phyloP scores from a whole-genome alignment of 768 basidiomycete species.

The Tulasnella sp. region DNA sequence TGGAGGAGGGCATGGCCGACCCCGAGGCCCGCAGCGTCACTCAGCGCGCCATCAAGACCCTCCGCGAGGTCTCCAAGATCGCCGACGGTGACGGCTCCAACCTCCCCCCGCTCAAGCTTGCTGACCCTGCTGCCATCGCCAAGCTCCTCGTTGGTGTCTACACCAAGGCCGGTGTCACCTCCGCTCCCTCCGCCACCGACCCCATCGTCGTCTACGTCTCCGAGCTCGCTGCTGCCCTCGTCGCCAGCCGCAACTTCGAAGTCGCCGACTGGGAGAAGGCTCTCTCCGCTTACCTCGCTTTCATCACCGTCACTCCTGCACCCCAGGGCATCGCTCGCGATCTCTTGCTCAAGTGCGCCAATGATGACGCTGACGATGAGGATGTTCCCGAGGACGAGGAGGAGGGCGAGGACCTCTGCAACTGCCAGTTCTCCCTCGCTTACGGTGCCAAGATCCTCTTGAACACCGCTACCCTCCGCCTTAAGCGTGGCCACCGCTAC shows the following conservation, averaged over 20 bases:
- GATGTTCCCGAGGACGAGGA: conserved; percentile 79
- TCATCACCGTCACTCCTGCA: conserved; percentile 53
- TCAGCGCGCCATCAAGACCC: conserved; percentile 83
- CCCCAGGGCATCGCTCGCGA: conserved; percentile 59
- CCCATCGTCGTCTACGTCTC: conserved; percentile 59
- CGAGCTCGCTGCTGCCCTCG: conserved; percentile 71
- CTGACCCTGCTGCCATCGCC: conserved; percentile 55
- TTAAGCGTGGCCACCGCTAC: conserved; percentile 97
- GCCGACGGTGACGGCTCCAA: conserved; percentile 82
- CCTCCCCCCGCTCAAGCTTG: conserved; percentile 72
- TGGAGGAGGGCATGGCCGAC: conserved; percentile 89
- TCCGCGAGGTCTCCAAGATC: conserved; percentile 90
- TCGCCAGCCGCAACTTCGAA: conserved; percentile 88
- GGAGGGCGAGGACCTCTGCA: conserved; percentile 96
- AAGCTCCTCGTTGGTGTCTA: conserved; percentile 62
- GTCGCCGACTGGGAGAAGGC: conserved; percentile 68
- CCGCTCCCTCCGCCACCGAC: conserved; percentile 42
- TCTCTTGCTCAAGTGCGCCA: conserved; percentile 84
- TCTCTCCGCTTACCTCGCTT: conserved; percentile 64
- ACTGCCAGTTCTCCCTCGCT: conserved; percentile 97
- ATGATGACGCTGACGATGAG: conserved; percentile 56
- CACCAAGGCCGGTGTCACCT: conserved; percentile 65
- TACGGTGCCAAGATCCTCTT: conserved; percentile 98
- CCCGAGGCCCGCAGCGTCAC: conserved; percentile 95
- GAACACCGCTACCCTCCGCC: conserved; percentile 91